Conservation (phyloP, 345 rosid genomes). For the Orychophragmus violaceus region DNA sequence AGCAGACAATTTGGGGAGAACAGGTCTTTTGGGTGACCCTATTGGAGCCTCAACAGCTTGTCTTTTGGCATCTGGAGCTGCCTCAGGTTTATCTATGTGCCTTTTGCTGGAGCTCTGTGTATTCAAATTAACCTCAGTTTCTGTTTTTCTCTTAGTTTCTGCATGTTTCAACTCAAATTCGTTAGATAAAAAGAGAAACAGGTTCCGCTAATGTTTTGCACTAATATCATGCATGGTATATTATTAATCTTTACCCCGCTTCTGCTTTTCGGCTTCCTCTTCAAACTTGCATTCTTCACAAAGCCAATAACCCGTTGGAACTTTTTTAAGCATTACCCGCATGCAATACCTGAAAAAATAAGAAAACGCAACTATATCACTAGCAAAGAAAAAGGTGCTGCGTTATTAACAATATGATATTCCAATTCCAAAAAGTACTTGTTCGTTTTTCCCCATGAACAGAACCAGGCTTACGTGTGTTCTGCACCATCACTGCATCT, state of each 20-base stretch:
- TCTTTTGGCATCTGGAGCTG: slow-evolving; percentile 44
- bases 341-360: slow-evolving; percentile 75
- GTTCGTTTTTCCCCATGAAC: background rate
- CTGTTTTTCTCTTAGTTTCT: slow-evolving; percentile 48
- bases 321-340: slow-evolving; percentile 71
- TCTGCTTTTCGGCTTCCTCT: slow-evolving; percentile 55
- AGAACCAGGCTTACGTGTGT: slow-evolving; percentile 69
- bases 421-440: background rate
- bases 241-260: slow-evolving; percentile 45
- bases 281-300: slow-evolving; percentile 89
- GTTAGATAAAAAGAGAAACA: background rate
- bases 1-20: slow-evolving; percentile 40
- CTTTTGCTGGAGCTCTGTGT: slow-evolving; percentile 49
- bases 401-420: background rate
- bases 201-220: background rate
- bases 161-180: slow-evolving; percentile 31
- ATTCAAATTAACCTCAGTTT: slow-evolving; percentile 23
- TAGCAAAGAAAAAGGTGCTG: background rate
- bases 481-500: slow-evolving; percentile 97
- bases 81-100: slow-evolving; percentile 43
- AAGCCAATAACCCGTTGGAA: slow-evolving; percentile 89
- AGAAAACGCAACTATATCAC: slow-evolving; percentile 11
- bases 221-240: slow-evolving; percentile 8
- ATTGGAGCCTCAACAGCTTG: slow-evolving; percentile 52
- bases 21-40: slow-evolving; percentile 55